These are phyloP conservation scores for Escovopsis sp. DNA, from an alignment of 2,329 filamentous ascomycete species.

Conservation along the genomic window DNA sequence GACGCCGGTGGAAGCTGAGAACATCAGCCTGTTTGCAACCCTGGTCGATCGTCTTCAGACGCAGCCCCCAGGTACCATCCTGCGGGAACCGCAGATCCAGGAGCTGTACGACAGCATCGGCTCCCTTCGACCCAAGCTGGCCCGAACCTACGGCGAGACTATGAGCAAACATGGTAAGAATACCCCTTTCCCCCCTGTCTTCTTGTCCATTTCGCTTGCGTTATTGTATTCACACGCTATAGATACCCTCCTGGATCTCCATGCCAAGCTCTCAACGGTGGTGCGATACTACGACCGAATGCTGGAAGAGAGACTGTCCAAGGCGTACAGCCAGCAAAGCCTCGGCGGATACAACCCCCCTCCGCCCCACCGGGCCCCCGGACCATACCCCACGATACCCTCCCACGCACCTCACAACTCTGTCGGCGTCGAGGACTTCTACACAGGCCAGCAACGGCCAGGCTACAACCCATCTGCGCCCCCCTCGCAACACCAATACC, in stretches of 20 bases:
- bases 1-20: constrained; percentile 85
- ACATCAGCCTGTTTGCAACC: constrained; percentile 91
- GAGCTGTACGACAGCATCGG: constrained; percentile 96
- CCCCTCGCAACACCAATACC: constrained; percentile 11
- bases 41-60: constrained; percentile 89
- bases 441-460: constrained; percentile 53
- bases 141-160: constrained; percentile 90
- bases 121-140: constrained; percentile 81
- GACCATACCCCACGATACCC: constrained; percentile 58
- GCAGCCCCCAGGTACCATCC: constrained; percentile 84
- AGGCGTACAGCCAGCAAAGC: constrained; percentile 74
- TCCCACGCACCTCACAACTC: constrained; percentile 32
- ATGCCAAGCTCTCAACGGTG: constrained; percentile 89
- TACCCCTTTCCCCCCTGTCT: not conserved
- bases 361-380: constrained; percentile 34
- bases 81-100: constrained; percentile 95
- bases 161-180: constrained; percentile 94
- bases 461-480: constrained; percentile 33
- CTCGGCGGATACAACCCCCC: constrained; percentile 50
- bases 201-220: constrained; percentile 7
- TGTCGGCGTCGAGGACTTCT: constrained; percentile 63
- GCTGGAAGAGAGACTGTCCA: constrained; percentile 88
- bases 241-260: constrained; percentile 88
- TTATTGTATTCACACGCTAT: no score
- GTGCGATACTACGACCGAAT: constrained; percentile 96